A percentile compares a stretch with the other conserved stretches of the same genome.
Conservation (phyloP, 345 rosid species). For the Eucalyptus tenuipes region DNA sequence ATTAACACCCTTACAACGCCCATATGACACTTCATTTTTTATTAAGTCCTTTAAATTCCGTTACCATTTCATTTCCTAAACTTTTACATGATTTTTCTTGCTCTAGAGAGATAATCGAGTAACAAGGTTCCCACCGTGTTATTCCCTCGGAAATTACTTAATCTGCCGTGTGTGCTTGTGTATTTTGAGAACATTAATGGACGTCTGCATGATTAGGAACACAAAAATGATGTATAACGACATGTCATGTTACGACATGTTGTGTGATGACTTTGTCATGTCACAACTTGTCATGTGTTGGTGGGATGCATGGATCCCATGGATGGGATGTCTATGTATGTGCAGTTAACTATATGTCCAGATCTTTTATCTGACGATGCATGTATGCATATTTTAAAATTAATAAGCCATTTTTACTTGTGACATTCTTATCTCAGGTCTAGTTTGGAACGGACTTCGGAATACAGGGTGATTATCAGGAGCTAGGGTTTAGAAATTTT, state of each 20-base stretch:
- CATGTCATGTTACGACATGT: background rate
- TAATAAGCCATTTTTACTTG: background rate
- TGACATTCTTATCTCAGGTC: background rate
- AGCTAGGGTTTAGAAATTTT: background rate
- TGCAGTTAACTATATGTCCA: background rate
- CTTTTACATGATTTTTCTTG: background rate
- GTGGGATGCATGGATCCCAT: background rate
- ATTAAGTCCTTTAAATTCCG: background rate
- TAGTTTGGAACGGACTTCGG: background rate
- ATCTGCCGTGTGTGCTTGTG: background rate
- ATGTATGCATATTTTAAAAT: background rate
- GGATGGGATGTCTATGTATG: background rate
- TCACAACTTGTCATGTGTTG: background rate
- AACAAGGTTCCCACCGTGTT: background rate
- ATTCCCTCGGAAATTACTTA: background rate
- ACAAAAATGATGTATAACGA: background rate
- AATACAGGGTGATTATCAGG: background rate
- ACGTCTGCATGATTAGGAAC: background rate
- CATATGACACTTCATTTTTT: background rate
- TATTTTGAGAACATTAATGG: background rate
- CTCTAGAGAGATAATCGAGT: background rate
- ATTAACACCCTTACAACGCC: background rate
- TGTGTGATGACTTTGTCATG: background rate
- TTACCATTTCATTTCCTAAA: background rate
- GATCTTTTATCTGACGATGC: background rate